Evolutionary conservation across 257 asterid species (phyloP).

Genomic region (Gentiana macrophylla): DNA sequence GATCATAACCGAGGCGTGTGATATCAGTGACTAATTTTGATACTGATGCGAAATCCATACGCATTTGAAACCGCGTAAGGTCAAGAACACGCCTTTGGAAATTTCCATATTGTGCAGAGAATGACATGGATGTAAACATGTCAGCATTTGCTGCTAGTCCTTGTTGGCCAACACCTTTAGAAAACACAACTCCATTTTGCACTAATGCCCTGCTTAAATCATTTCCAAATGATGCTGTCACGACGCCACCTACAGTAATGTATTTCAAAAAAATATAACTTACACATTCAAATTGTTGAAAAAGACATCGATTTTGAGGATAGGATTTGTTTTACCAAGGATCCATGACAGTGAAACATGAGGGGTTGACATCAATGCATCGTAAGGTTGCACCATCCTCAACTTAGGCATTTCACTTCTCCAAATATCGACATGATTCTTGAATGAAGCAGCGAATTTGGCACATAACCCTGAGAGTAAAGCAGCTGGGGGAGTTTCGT

Average conservation of each 20-base stretch:
- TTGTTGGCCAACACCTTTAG: constrained; percentile 20
- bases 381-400: constrained; percentile 75
- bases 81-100: constrained; percentile 59
- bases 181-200: constrained; percentile 15
- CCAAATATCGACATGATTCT: constrained; percentile 59
- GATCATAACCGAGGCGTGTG: constrained; percentile 39
- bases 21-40: constrained; percentile 49
- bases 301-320: too few relatives aligned
- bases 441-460: constrained; percentile 51
- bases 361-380: constrained; percentile 59
- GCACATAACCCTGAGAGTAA: constrained; percentile 58
- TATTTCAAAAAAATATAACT: neutral
- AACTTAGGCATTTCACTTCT: constrained; percentile 60
- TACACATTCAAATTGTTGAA: too few relatives aligned
- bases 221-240: constrained; percentile 47
- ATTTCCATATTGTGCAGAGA: constrained; percentile 63
- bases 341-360: constrained; percentile 59
- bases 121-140: constrained; percentile 43
- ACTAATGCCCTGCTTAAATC: constrained; percentile 27
- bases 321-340: constrained; percentile 35
- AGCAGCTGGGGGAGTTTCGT: constrained; percentile 24
- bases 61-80: constrained; percentile 49
- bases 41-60: constrained; percentile 52
- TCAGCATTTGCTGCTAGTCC: constrained; percentile 44
- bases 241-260: constrained; percentile 40